These are phyloP conservation scores for Umbilicus rupestris DNA, from an alignment of 164 flowering plant genomes.

Conservation along the genomic window DNA sequence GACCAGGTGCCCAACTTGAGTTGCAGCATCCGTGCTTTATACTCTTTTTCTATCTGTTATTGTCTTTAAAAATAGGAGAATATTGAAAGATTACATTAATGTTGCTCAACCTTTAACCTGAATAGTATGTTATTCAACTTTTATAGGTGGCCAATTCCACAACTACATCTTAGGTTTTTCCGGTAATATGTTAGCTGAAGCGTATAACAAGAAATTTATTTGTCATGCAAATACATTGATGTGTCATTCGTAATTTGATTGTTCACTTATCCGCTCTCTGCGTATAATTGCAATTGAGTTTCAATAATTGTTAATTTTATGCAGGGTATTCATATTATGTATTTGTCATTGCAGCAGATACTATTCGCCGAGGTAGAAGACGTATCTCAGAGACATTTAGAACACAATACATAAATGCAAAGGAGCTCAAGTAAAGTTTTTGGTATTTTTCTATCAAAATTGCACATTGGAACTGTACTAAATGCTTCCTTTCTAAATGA, in stretches of 20 bases:
- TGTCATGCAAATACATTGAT: background rate
- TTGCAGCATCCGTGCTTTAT: too few relatives aligned
- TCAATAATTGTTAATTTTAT: background rate
- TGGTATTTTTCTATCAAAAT: background rate
- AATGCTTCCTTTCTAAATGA: background rate
- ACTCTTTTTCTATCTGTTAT: background rate
- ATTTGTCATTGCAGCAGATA: conserved; percentile 22
- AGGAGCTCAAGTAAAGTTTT: conserved; percentile 58
- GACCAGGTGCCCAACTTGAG: too few relatives aligned
- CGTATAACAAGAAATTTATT: background rate
- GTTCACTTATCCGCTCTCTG: too few relatives aligned
- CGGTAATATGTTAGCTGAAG: background rate
- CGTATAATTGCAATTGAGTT: too few relatives aligned
- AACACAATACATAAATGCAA: conserved; percentile 71
- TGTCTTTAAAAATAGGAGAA: background rate
- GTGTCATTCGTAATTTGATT: too few relatives aligned
- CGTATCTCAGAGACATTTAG: conserved; percentile 84
- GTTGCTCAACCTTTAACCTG: background rate
- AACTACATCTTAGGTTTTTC: background rate
- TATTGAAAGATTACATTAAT: too few relatives aligned
- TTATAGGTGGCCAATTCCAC: background rate
- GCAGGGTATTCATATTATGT: too few relatives aligned
- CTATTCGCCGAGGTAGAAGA: conserved; percentile 43
- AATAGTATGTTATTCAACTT: background rate
- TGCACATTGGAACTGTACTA: background rate